Evolutionary conservation across 129 eudicot species (phyloP).

Genomic region (Saussurea involucrata): DNA sequence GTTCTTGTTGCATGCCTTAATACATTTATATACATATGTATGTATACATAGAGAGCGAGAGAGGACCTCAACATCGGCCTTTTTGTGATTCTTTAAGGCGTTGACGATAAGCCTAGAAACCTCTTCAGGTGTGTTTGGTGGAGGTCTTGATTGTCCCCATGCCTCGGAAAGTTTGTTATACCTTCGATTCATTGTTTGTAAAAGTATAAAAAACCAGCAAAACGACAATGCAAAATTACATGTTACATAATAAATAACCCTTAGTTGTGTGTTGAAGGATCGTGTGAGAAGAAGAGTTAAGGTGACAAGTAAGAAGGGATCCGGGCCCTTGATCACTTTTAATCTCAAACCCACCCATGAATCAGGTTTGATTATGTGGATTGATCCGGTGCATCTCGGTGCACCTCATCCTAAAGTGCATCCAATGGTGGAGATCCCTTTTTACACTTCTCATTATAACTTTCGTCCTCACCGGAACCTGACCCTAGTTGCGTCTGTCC

Average conservation of each 20-base stretch:
- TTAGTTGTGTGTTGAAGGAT: no score
- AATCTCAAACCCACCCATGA: no score
- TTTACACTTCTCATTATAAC: no score
- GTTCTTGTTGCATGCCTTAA: neutral
- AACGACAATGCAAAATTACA: neutral
- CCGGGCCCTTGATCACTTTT: no score
- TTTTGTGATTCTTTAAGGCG: conserved; percentile 75
- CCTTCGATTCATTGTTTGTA: conserved; percentile 35
- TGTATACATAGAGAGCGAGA: neutral
- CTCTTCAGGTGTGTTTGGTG: conserved; percentile 74
- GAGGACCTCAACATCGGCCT: conserved; percentile 87
- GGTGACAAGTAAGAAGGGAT: no score
- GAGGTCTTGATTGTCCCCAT: conserved; percentile 77
- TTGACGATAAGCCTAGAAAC: conserved; percentile 61
- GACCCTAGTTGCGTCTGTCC: neutral
- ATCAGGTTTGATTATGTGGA: no score
- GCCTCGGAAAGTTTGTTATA: conserved; percentile 69
- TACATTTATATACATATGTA: neutral
- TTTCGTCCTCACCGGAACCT: no score
- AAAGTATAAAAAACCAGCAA: neutral
- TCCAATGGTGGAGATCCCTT: no score
- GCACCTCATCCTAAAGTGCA: no score
- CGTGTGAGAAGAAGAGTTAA: no score
- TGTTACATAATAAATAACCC: neutral
- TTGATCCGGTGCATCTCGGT: no score